Evolutionary conservation across 169 alveolate genomes (phyloP).

Genomic region (Cryptosporidium ryanae): DNA sequence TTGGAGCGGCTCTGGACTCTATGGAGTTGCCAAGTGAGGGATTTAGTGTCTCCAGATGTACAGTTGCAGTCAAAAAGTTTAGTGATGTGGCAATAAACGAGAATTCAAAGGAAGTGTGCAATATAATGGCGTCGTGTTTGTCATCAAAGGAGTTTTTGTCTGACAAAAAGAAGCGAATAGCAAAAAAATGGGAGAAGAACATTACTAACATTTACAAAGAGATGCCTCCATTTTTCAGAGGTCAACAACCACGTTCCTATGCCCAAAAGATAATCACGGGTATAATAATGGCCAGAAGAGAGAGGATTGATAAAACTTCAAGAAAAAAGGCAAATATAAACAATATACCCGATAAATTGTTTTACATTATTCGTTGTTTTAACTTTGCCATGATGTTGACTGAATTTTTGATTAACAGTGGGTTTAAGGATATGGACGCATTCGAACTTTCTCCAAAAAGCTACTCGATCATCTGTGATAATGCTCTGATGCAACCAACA

Average conservation of each 20-base stretch:
- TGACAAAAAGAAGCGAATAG: neutral
- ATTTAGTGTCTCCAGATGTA: slow-evolving; percentile 35
- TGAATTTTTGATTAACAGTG: slow-evolving; percentile 33
- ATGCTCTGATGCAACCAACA: slow-evolving; percentile 11
- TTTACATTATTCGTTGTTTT: slow-evolving; percentile 46
- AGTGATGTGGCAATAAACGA: slow-evolving; percentile 50
- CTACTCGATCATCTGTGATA: slow-evolving; percentile 34
- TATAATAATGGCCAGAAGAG: slow-evolving; percentile 30
- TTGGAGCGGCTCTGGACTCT: slow-evolving; percentile 58
- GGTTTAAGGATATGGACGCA: slow-evolving; percentile 54
- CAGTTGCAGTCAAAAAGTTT: slow-evolving; percentile 9
- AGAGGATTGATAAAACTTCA: neutral
- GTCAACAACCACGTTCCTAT: slow-evolving; percentile 65
- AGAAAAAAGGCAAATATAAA: neutral
- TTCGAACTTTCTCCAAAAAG: slow-evolving; percentile 52
- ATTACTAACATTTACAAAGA: slow-evolving; percentile 35
- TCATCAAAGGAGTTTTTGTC: slow-evolving; percentile 39
- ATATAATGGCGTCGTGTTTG: slow-evolving; percentile 26
- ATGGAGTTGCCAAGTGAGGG: slow-evolving; percentile 73
- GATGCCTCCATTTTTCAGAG: slow-evolving; percentile 63
- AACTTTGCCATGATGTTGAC: slow-evolving; percentile 45
- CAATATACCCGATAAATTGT: slow-evolving; percentile 38
- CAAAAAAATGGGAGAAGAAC: slow-evolving; percentile 36
- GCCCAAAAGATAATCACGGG: slow-evolving; percentile 58
- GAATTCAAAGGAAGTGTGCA: slow-evolving; percentile 10